These are phyloP conservation scores for Amanita brunnescens DNA, from an alignment of 768 basidiomycete species.

Conservation along the genomic window DNA sequence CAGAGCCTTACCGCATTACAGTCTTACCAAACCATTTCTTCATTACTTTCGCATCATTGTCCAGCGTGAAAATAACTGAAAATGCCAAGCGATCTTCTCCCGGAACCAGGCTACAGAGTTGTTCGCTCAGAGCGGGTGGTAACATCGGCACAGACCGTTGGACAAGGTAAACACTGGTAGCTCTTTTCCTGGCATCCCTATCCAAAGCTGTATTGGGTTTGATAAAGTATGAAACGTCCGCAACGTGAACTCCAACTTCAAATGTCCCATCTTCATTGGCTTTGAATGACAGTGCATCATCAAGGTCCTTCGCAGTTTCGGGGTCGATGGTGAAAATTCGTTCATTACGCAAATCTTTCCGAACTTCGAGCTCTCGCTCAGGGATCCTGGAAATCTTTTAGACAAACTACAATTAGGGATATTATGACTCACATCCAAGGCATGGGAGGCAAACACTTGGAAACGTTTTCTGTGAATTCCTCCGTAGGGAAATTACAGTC, in stretches of 20 bases:
- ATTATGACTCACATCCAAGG: slow-evolving; percentile 74
- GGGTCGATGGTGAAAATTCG: slow-evolving; percentile 95
- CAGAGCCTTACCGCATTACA: slow-evolving; percentile 66
- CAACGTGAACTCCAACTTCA: slow-evolving; percentile 91
- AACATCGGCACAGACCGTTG: slow-evolving; percentile 97
- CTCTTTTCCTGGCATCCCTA: slow-evolving; percentile 94
- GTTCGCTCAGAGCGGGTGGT: slow-evolving; percentile 86
- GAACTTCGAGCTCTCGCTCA: slow-evolving; percentile 78
- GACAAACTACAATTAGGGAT: background rate
- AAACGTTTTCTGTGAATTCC: slow-evolving; percentile 90
- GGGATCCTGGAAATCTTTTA: slow-evolving; percentile 51
- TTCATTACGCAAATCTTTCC: slow-evolving; percentile 80
- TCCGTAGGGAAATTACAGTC: slow-evolving; percentile 99
- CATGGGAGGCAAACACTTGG: slow-evolving; percentile 92
- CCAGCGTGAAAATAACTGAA: slow-evolving; percentile 82
- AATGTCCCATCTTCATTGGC: slow-evolving; percentile 86
- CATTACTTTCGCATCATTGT: slow-evolving; percentile 68
- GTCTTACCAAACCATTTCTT: slow-evolving; percentile 94
- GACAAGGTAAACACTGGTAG: slow-evolving; percentile 94
- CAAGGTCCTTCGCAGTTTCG: slow-evolving; percentile 79
- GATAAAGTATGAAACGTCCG: slow-evolving; percentile 93
- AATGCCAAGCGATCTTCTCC: slow-evolving; percentile 87
- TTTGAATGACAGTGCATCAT: slow-evolving; percentile 90
- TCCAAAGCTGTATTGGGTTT: slow-evolving; percentile 96
- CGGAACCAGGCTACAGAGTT: slow-evolving; percentile 86